A percentile compares a stretch with the other conserved stretches of the same genome.
Conservation (phyloP, 2,329 filamentous ascomycete genomes). For the Pleomassaria siparia region DNA sequence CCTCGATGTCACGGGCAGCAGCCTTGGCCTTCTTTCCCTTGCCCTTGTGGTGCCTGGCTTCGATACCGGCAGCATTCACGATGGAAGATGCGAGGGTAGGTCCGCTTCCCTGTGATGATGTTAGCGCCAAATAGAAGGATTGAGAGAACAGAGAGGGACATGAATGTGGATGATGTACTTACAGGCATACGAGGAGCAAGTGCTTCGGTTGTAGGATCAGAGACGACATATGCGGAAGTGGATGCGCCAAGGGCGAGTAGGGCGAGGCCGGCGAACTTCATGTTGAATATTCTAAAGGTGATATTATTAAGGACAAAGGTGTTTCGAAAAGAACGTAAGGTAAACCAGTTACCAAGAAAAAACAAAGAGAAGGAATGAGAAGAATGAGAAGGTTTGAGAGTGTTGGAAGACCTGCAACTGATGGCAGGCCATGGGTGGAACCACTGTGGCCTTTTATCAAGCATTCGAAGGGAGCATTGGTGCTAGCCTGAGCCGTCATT, state of each 20-base stretch:
- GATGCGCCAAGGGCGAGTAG: slow-evolving; percentile 37
- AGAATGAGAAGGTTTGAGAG: slow-evolving; percentile 38
- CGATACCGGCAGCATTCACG: slow-evolving; percentile 14
- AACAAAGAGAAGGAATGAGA: slow-evolving; percentile 24
- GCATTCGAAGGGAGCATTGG: slow-evolving; percentile 4
- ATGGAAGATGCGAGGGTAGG: slow-evolving; percentile 21
- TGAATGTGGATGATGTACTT: no score
- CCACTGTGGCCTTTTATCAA: slow-evolving; percentile 28
- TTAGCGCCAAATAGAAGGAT: not conserved
- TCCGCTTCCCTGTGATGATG: slow-evolving; percentile 23
- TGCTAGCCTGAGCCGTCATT: slow-evolving; percentile 7
- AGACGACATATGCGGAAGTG: slow-evolving; percentile 37
- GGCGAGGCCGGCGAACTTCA: slow-evolving; percentile 33
- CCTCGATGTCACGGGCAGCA: slow-evolving; percentile 8
- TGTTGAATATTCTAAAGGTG: slow-evolving; percentile 26
- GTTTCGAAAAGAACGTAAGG: slow-evolving; percentile 8
- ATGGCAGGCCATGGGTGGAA: slow-evolving; percentile 18
- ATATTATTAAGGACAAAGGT: slow-evolving; percentile 4
- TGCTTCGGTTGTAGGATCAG: slow-evolving; percentile 20
- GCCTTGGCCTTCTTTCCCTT: slow-evolving; percentile 12
- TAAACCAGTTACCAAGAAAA: slow-evolving; percentile 34
- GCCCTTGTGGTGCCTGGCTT: slow-evolving; percentile 21
- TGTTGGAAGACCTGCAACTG: slow-evolving; percentile 28
- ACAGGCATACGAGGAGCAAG: slow-evolving; percentile 31
- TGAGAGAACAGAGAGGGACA: no score